Evolutionary conservation across 192 early-diverging fungal species (phyloP), one percentile per base, ranked within the genome.

Genomic region (Umbelopsis sp.): DNA sequence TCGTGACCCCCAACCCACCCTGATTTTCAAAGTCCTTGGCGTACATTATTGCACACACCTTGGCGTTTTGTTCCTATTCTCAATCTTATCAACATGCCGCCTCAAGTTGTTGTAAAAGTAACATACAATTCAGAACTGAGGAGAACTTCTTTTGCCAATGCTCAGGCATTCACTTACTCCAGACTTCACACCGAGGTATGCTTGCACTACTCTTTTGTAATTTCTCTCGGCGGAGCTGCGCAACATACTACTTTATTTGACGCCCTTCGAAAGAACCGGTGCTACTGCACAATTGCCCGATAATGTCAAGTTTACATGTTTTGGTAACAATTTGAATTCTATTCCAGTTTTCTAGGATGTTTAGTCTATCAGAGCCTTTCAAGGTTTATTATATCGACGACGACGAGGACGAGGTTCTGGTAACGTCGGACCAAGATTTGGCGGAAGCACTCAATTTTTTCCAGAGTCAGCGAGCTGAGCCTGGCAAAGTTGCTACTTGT

Each of bases 391-490:
- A 61, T 16, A 35, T 25, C 1, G 55, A 61, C 30, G 55, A 61
- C 25, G 55, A 61, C 33, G 33, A 35, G 30, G 55, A 61, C 33
- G 55, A 61, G 30, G 55, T 61, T 8, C 27, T 30, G 23, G 55
- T 61, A n/a, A 61, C 55, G 12, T 61, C 55, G 30, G 25, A 61
- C 55, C 55, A 61, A 61, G 55, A 61, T 61, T 37, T 61, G 25
- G 55, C 55, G 0, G 55, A 61, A 61, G 55, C 55, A 35, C 55
- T 61, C 25, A 61, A 30, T 30, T 35, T 37, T 12, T 61, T 61
- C 55, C 55, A 61, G 33, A 61, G 55, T 35, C 55, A 61, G 55
- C 55, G 33, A 33, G 11, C 25, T 4, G 16, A 16, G 55, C n/a
- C 55, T 6, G 30, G 33, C 25, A 61, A 61, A 25, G 55, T 25